A percentile compares a stretch with the other conserved stretches of the same genome.
These are phyloP conservation scores for Pseudozyma thailandica DNA, from an alignment of 1,284 basidiomycete species.

Conservation along the genomic window DNA sequence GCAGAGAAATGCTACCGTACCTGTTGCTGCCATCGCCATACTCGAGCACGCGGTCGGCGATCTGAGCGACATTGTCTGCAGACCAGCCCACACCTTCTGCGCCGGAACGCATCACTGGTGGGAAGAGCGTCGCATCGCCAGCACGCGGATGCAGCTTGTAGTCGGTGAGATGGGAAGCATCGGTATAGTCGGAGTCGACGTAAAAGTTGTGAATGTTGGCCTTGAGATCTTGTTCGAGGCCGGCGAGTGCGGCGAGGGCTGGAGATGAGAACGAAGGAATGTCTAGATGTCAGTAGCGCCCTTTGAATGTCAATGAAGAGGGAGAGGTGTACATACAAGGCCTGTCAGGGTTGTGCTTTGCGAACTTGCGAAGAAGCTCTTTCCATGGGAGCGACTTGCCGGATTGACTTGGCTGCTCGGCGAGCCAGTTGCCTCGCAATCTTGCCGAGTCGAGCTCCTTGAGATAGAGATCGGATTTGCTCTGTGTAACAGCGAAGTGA, in stretches of 20 bases:
- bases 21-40: slow-evolving; percentile 34
- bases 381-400: slow-evolving; percentile 47
- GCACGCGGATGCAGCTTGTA: slow-evolving; percentile 30
- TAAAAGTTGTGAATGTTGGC: slow-evolving; percentile 39
- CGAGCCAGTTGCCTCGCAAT: slow-evolving; percentile 59
- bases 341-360: slow-evolving; percentile 66
- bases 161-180: slow-evolving; percentile 53
- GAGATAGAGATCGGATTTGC: slow-evolving; percentile 59
- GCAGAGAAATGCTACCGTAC: slow-evolving; percentile 38
- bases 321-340: slow-evolving; percentile 33
- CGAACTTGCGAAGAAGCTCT: slow-evolving; percentile 67
- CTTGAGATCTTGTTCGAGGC: slow-evolving; percentile 54
- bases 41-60: slow-evolving; percentile 48
- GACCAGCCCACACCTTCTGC: slow-evolving; percentile 53
- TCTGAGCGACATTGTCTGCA: slow-evolving; percentile 31
- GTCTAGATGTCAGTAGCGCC: neutral
- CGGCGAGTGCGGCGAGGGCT: slow-evolving; percentile 43
- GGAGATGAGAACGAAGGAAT: neutral
- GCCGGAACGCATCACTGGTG: slow-evolving; percentile 45
- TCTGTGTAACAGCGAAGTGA: slow-evolving; percentile 13
- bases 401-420: slow-evolving; percentile 37
- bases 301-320: neutral
- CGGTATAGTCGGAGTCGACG: slow-evolving; percentile 45
- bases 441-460: slow-evolving; percentile 62
- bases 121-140: slow-evolving; percentile 47